Base-by-base conservation (phyloP, 768 basidiomycete species). In the Ramaria sp. region DNA sequence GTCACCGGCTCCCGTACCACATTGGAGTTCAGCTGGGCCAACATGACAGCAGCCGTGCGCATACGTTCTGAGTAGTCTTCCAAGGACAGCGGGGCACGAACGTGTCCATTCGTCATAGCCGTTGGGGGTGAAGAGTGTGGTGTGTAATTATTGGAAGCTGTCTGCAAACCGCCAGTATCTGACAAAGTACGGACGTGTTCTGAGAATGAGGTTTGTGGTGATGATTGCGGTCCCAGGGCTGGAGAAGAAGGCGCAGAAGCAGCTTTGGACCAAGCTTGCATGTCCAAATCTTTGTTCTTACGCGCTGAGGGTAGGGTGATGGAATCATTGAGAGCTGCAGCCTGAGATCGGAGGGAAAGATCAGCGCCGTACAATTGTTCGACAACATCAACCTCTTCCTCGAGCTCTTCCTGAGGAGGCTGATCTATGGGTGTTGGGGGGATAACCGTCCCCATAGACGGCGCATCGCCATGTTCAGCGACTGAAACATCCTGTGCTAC, bases 41-140 rank as follows among this genome's bases (percentile, higher is more conserved):
- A 83, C 96, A 99, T 97, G 60, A 98, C 86, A 10, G 96, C 96
- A 10, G 96, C 96, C 10, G 93, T 96, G 7, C 91, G 83, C 96
- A 99, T 99, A 51, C 96, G 83, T 62, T 97, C 92, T 0, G 95
- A 95, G 71, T 99, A 99, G 63, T 99, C 95, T 63, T 99, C 95
- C 22, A 99, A 74, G 0, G 93, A 91, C 13, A 98, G 72, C 9
- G 71, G 66, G 20, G 68, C 69, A 6, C 64, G 66, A 0, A 66
- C 34, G 63, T 51, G 59, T 19, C 30, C 30, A 38, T 39, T 39
- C 24, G 33, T 1, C 17, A 37, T 12, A 10, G 3, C 24, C 20
- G 49, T 1, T 39, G 41, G 19, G 27, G 43, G 30, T 15, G 59
- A 24, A 31, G 62, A 55, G n/a, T 59, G 53, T 45, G 53, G 22